phyloP scores from a whole-genome alignment of 805 yeast species.

The Clavispora vitiphila region DNA sequence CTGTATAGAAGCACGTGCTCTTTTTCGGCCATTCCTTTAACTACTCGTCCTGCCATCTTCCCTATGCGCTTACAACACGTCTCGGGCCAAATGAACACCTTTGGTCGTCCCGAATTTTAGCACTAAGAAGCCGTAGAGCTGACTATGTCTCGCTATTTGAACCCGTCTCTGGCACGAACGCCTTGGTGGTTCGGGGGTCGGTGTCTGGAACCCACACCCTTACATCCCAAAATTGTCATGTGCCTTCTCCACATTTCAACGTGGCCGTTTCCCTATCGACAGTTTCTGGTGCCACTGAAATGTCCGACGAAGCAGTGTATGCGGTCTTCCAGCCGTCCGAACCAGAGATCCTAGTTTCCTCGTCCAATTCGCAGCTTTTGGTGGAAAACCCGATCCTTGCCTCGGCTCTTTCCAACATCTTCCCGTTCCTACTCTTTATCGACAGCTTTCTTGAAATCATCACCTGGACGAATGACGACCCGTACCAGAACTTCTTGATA shows the following conservation, averaged over 20 bases:
- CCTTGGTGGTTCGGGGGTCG: no score
- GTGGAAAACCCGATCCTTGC: constrained; percentile 43
- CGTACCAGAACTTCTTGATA: constrained; percentile 41
- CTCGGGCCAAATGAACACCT: no score
- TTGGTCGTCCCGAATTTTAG: no score
- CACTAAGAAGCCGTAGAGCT: no score
- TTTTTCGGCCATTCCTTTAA: no score
- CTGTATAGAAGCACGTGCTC: no score
- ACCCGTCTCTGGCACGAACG: no score
- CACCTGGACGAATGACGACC: constrained; percentile 54
- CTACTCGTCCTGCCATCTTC: no score
- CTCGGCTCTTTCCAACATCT: constrained; percentile 41
- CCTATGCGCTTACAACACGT: no score
- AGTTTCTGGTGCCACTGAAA: background rate
- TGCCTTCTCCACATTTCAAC: constrained; percentile 14
- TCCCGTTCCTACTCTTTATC: constrained; percentile 42
- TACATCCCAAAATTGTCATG: constrained; percentile 7
- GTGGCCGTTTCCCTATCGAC: background rate
- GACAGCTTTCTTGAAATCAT: constrained; percentile 42
- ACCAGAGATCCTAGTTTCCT: constrained; percentile 24
- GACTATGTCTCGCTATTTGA: no score
- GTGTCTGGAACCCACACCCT: no score
- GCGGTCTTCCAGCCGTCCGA: constrained; percentile 38
- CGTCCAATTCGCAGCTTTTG: constrained; percentile 29
- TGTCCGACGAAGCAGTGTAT: constrained; percentile 12